A percentile compares a stretch with the other conserved stretches of the same genome.
These are phyloP conservation scores for Alternaria metachromatica DNA, from an alignment of 2,329 filamentous ascomycete species.

Conservation along the genomic window DNA sequence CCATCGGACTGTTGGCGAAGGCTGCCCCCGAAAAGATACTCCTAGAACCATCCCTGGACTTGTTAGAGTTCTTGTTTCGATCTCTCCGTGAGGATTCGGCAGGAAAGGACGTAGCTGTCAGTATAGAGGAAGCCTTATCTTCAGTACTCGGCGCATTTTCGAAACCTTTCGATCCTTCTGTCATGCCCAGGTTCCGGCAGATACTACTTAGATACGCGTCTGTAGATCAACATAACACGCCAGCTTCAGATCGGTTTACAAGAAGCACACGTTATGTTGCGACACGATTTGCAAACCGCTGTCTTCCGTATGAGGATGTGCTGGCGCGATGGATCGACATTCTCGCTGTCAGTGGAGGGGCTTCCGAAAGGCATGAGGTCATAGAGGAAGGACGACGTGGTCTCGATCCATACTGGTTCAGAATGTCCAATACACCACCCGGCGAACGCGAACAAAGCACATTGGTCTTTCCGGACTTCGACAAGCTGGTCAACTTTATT, in stretches of 20 bases:
- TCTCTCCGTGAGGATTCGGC: conserved; percentile 82
- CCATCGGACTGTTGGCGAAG: conserved; percentile 79
- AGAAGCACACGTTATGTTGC: conserved; percentile 78
- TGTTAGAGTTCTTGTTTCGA: conserved; percentile 79
- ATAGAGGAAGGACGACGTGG: conserved; percentile 89
- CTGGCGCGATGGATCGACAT: conserved; percentile 88
- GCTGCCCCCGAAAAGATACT: conserved; percentile 67
- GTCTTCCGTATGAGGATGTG: conserved; percentile 79
- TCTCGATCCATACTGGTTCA: conserved; percentile 78
- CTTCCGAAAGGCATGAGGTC: conserved; percentile 78
- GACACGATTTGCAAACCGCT: conserved; percentile 89
- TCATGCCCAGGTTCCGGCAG: conserved; percentile 50
- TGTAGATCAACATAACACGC: conserved; percentile 18
- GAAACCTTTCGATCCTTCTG: conserved; percentile 49
- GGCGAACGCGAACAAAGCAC: conserved; percentile 29
- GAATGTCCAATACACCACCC: conserved; percentile 60
- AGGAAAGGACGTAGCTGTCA: conserved; percentile 76
- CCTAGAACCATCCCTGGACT: conserved; percentile 58
- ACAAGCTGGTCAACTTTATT: conserved; percentile 54
- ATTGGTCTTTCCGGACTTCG: conserved; percentile 52
- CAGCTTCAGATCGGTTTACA: conserved; percentile 50
- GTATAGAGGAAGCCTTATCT: conserved; percentile 87
- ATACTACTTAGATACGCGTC: conserved; percentile 43
- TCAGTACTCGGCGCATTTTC: conserved; percentile 71
- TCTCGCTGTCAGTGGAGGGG: conserved; percentile 73